Percentiles rank a stretch among this genome's conserved stretches.
These are phyloP conservation scores for Tricholoma sp. DNA, from an alignment of 768 basidiomycete genomes.

Conservation along the genomic window DNA sequence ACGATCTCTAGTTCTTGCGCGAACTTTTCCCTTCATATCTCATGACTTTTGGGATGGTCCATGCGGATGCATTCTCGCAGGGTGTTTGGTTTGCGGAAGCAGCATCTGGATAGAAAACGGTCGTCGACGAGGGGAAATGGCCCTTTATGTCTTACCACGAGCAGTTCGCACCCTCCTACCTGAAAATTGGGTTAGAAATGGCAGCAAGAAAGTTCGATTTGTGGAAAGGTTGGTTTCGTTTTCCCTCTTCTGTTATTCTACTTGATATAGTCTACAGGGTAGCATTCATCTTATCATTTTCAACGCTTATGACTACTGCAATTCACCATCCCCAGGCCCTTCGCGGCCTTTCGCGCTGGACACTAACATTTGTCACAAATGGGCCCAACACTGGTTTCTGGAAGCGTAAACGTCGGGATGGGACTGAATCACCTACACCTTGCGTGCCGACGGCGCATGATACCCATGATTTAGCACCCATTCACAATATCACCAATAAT, in stretches of 20 bases:
- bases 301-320: constrained; percentile 59
- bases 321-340: constrained; percentile 57
- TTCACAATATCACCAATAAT: not conserved
- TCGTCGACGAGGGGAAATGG: constrained; percentile 69
- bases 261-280: constrained; percentile 33
- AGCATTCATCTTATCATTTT: constrained; percentile 57
- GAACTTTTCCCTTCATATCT: constrained; percentile 58
- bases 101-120: constrained; percentile 80
- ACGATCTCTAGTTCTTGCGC: constrained; percentile 60
- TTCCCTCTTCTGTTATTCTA: not conserved
- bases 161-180: constrained; percentile 65
- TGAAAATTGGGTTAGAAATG: constrained; percentile 43
- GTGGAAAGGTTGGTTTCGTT: constrained; percentile 48
- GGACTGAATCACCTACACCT: not conserved
- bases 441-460: constrained; percentile 2
- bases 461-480: not conserved
- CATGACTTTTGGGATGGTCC: constrained; percentile 82
- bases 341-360: constrained; percentile 73
- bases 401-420: constrained; percentile 35
- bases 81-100: constrained; percentile 64
- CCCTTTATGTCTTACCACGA: constrained; percentile 70
- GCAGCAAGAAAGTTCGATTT: constrained; percentile 32
- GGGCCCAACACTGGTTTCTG: constrained; percentile 53
- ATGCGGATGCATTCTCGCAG: constrained; percentile 58
- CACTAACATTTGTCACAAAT: constrained; percentile 57